Conservation (phyloP, 2,329 filamentous ascomycete genomes). For the Xylariaceae sp. region DNA sequence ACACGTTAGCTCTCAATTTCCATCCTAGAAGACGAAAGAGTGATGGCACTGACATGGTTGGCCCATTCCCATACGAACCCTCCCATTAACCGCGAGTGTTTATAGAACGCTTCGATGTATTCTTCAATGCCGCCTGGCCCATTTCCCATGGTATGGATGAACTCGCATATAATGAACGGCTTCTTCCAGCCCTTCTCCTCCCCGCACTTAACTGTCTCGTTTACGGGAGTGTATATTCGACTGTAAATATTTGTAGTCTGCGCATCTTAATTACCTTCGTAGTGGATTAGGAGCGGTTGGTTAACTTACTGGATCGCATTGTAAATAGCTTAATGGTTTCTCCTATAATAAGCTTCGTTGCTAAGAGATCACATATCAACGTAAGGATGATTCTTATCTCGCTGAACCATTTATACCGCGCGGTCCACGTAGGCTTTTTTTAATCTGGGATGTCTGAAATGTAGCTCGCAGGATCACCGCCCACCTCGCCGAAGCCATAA, state of each 20-base stretch:
- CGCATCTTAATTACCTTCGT: slow-evolving; percentile 54
- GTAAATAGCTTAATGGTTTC: slow-evolving; percentile 62
- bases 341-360: slow-evolving; percentile 64
- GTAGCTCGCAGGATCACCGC: slow-evolving; percentile 37
- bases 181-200: slow-evolving; percentile 39
- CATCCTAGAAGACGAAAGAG: no score
- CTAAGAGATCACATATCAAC: slow-evolving; percentile 66
- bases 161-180: slow-evolving; percentile 51
- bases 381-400: slow-evolving; percentile 53
- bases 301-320: slow-evolving; percentile 52
- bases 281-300: slow-evolving; percentile 52
- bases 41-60: no score
- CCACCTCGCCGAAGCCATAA: slow-evolving; percentile 40
- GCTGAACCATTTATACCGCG: slow-evolving; percentile 53
- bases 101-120: slow-evolving; percentile 59
- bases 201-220: slow-evolving; percentile 33
- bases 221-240: slow-evolving; percentile 55
- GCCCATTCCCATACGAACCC: slow-evolving; percentile 61
- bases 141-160: slow-evolving; percentile 62
- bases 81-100: slow-evolving; percentile 51
- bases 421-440: slow-evolving; percentile 61
- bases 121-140: slow-evolving; percentile 60
- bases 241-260: slow-evolving; percentile 55
- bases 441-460: slow-evolving; percentile 54
- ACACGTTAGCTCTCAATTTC: no score